Conservation (phyloP, 169 alveolate species). For the Eimeria zaria region DNA sequence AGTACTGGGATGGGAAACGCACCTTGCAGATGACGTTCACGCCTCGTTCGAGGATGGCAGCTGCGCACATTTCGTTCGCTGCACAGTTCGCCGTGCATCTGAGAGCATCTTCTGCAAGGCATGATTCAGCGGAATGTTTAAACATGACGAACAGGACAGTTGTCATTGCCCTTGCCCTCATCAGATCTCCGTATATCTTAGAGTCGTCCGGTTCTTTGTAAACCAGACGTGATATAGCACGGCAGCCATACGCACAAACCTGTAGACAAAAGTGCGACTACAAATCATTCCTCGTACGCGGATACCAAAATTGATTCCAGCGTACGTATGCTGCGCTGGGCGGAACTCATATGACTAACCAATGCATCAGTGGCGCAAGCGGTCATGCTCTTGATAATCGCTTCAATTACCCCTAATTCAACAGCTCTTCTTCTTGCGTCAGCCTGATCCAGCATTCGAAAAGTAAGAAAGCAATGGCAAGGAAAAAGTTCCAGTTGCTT, state of each 20-base stretch:
- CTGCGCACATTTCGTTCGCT: slow-evolving; percentile 67
- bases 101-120: slow-evolving; percentile 78
- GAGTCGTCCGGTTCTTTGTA: slow-evolving; percentile 76
- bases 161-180: slow-evolving; percentile 76
- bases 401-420: slow-evolving; percentile 81
- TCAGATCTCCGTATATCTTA: slow-evolving; percentile 64
- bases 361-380: slow-evolving; percentile 70
- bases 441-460: slow-evolving; percentile 21
- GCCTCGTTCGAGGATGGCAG: slow-evolving; percentile 82
- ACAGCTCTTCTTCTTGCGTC: slow-evolving; percentile 69
- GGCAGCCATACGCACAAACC: slow-evolving; percentile 79
- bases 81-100: slow-evolving; percentile 83
- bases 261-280: slow-evolving; percentile 4
- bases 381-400: slow-evolving; percentile 77
- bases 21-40: slow-evolving; percentile 82
- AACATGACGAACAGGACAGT: slow-evolving; percentile 80
- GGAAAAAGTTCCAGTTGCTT: background rate
- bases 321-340: background rate
- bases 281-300: background rate
- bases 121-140: slow-evolving; percentile 58
- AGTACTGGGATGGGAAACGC: background rate
- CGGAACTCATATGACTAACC: slow-evolving; percentile 19
- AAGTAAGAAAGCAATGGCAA: background rate
- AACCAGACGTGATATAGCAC: slow-evolving; percentile 76
- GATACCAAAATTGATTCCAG: background rate